These are phyloP conservation scores for Mucor circinelloides DNA, from an alignment of 371 early-diverging fungal genomes.

Conservation along the genomic window DNA sequence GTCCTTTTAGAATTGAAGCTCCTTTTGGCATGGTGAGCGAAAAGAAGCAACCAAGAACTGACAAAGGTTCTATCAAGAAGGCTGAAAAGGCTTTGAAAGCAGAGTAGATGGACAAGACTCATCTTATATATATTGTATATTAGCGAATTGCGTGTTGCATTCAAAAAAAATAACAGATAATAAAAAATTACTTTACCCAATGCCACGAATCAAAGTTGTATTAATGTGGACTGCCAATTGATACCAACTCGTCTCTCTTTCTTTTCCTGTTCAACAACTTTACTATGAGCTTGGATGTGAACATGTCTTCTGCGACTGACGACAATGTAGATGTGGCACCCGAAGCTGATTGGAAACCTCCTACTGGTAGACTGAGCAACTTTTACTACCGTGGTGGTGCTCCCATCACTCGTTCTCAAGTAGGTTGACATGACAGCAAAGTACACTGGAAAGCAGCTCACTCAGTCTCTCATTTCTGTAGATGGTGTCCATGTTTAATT, in stretches of 20 bases:
- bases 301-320: no score
- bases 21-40: conserved; percentile 58
- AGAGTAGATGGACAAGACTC: conserved; percentile 21
- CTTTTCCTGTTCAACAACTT: no score
- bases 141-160: neutral
- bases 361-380: conserved; percentile 32
- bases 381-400: conserved; percentile 32
- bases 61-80: conserved; percentile 52
- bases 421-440: conserved; percentile 4
- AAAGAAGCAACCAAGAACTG: conserved; percentile 42
- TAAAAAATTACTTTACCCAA: neutral
- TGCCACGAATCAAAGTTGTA: no score
- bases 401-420: conserved; percentile 33
- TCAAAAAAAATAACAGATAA: neutral
- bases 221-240: neutral
- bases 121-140: neutral
- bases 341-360: conserved; percentile 41
- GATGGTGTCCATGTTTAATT: conserved; percentile 39
- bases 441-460: neutral
- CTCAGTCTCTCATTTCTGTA: conserved; percentile 5
- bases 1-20: conserved; percentile 78
- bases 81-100: conserved; percentile 52
- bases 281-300: no score
- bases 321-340: no score
- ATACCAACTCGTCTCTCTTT: no score